Evolutionary conservation across 1,284 basidiomycete species (phyloP), one percentile per base, ranked within the genome.

Genomic region (Ganoderma lingzhi): DNA sequence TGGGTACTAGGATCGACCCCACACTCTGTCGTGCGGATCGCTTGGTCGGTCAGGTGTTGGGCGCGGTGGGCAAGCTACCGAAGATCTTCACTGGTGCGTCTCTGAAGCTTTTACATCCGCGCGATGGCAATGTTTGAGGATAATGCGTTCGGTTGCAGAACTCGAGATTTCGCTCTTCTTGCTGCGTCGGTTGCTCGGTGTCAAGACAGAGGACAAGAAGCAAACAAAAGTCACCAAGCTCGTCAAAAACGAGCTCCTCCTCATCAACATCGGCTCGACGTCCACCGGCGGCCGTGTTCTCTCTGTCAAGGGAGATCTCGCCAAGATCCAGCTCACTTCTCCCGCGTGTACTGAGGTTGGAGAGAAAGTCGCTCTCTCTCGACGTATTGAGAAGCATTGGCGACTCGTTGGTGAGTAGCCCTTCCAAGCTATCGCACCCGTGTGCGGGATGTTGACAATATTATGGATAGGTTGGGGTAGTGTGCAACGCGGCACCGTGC

Each of bases 341-440:
- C 96, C 96, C 0, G 96, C 96, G 6, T 98, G 96, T 80, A 96
- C 95, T 41, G 96, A 97, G 80, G 88, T 97, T 58, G 96, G 95
- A 28, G 96, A 98, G 84, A 98, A 98, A 86, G 96, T 98, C 62
- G 96, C 96, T 1, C 82, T 98, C 58, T 95, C 94, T 48, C 87
- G 96, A 71, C 87, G 96, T 77, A 97, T 98, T 76, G 96, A 99
- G 84, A 98, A 98, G 85, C 97, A 99, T 85, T 99, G 97, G 97
- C 91, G 93, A 67, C 86, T 95, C 69, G 93, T 95, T 66, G 93
- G 93, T 90, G 73, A 82, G 90, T 86, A 45, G 6, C 55, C 60
- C 51, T 51, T 5, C 44, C 42, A 14, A 30, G 67, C 5, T 19
- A 17, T n/a, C 15, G 44, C 51, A 32, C 68, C 70, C n/a, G 69